Percentiles rank a stretch among this genome's conserved stretches.
Conservation (phyloP, 768 basidiomycete genomes). For the Macrolepiota albuminosa region DNA sequence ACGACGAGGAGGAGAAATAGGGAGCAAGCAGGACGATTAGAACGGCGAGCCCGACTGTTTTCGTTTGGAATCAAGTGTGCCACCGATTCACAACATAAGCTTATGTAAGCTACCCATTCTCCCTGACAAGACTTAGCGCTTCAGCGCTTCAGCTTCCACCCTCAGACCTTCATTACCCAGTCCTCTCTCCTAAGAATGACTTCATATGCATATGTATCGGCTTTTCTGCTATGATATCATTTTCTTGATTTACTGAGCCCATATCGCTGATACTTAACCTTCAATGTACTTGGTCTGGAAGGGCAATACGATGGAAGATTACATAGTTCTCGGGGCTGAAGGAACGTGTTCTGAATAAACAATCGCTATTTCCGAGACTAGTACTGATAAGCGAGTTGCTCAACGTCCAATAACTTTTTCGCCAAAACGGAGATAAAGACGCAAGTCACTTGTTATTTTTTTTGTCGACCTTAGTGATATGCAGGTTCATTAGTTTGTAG, state of each 20-base stretch:
- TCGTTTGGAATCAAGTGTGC: slow-evolving; percentile 14
- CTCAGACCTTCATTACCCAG: neutral
- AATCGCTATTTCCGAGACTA: neutral
- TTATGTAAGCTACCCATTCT: slow-evolving; percentile 7
- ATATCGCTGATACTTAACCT: no score
- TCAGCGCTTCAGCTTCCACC: no score
- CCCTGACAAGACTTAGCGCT: no score
- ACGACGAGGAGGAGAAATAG: neutral
- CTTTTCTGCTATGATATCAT: neutral
- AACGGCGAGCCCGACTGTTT: slow-evolving; percentile 14
- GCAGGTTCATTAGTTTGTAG: neutral
- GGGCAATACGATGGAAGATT: neutral
- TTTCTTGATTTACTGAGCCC: no score
- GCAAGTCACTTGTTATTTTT: no score
- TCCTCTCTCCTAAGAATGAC: neutral
- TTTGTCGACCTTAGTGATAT: no score
- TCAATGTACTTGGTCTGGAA: neutral
- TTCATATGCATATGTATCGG: no score
- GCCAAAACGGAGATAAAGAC: neutral
- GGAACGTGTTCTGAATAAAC: neutral
- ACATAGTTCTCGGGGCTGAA: neutral
- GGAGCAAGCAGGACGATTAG: slow-evolving; percentile 11
- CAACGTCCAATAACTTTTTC: neutral
- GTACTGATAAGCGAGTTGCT: neutral
- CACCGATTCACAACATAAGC: slow-evolving; percentile 9